Percentiles rank a stretch among this genome's conserved stretches.
phyloP scores from a whole-genome alignment of 495 filamentous ascomycete genomes.

The Tuber microsphaerosporum region DNA sequence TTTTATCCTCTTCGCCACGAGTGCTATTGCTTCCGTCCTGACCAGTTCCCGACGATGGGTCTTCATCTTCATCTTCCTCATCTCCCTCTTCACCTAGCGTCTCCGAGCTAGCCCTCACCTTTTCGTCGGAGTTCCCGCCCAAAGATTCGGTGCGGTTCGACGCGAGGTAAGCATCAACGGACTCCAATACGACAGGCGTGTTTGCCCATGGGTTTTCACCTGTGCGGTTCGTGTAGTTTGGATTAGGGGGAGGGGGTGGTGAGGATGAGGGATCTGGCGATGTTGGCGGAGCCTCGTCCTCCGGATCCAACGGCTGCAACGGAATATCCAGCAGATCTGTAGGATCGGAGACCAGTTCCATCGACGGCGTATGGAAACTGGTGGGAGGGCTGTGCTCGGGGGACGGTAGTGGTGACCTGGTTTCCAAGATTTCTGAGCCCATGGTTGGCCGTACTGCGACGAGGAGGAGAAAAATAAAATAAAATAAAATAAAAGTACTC shows the following conservation, averaged over 20 bases:
- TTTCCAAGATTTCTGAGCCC: conserved; percentile 3
- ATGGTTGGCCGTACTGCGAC: conserved; percentile 5
- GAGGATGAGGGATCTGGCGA: background rate
- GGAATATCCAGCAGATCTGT: background rate
- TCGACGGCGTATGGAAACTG: background rate
- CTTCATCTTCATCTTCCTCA: background rate
- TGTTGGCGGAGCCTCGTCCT: background rate
- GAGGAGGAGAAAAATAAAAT: conserved; percentile 7
- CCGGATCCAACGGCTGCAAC: background rate
- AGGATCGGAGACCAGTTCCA: background rate
- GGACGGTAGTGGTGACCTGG: conserved; percentile 6
- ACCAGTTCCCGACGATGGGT: background rate
- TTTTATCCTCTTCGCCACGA: background rate
- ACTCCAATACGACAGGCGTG: background rate
- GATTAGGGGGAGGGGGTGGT: background rate
- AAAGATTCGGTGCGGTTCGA: background rate
- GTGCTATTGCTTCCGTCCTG: background rate
- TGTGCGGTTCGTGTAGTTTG: background rate
- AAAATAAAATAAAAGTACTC: conserved; percentile 3
- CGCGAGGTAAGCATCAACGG: background rate
- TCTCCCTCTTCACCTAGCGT: background rate
- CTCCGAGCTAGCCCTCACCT: background rate
- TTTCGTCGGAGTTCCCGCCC: background rate
- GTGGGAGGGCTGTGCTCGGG: conserved; percentile 7
- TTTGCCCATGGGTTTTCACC: background rate